Evolutionary conservation across 768 basidiomycete genomes (phyloP), one percentile per base, ranked within the genome.

Genomic region (Suillus clintonianus): DNA sequence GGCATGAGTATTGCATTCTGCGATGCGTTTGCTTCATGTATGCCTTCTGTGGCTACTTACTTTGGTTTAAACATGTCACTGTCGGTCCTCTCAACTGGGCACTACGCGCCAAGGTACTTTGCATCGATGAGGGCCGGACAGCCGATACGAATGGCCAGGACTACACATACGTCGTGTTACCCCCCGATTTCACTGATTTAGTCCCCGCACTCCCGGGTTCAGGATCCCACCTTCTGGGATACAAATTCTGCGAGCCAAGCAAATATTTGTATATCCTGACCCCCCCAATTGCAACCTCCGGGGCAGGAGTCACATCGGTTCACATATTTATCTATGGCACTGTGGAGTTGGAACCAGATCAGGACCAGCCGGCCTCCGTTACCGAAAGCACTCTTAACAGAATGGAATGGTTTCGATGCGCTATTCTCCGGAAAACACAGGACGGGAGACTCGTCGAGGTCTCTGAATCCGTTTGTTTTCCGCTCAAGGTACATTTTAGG

Each of bases 381-480:
- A 39, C 37, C 9, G 15, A 37, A 5, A 56, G 15, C 24, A 24
- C 37, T 39, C 55, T 56, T 15, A 56, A 56, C 15, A 39, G 36
- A 27, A 56, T 56, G 55, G 55, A 56, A 17, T 56, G 55, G 55
- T 39, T 56, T 37, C 55, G 15, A 56, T 56, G 55, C 9, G 55
- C 55, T 27, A 24, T 56, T 39, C 37, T 56, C 39, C 55, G 55
- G 8, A 36, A 22, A 17, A 24, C 55, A 14, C 55, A 1, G 7
- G 55, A 56, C 15, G 55, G 55, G 17, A 17, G 36, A 39, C 55
- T 56, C 5, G 4, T 27, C 14, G 14, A 56, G 15, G 55, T 56
- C 5, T 39, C 55, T 17, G 36, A 56, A 17, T 24, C 36, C 5
- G 36, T 22, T 56, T 37, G 37, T 24, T 39, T 56, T 56, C 15